phyloP scores from a whole-genome alignment of 441 rosid genomes.

The Populus tomentosa region DNA sequence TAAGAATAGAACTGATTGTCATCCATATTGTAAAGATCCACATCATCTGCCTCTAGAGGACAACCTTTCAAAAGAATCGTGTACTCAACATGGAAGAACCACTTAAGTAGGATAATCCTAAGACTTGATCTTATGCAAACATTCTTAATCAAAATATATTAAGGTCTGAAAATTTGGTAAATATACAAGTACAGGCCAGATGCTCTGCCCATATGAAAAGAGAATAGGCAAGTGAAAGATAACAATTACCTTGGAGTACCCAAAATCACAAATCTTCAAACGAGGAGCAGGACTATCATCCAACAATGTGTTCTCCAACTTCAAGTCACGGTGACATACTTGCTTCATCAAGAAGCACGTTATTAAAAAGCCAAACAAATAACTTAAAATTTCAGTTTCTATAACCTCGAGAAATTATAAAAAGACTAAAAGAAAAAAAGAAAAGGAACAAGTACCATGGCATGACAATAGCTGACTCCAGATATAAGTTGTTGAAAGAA shows the following conservation, averaged over 20 bases:
- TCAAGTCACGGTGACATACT: conserved; percentile 32
- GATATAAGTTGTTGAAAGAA: conserved; percentile 98
- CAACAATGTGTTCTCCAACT: conserved; percentile 86
- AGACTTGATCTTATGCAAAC: conserved; percentile 39
- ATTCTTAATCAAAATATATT: background rate
- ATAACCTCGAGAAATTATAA: background rate
- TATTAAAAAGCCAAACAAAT: conserved; percentile 18
- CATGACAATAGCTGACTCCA: conserved; percentile 94
- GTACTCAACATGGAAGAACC: background rate
- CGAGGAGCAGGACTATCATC: conserved; percentile 97
- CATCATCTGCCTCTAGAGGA: background rate
- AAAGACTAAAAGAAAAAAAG: background rate
- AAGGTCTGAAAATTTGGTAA: background rate
- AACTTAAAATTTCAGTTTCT: background rate
- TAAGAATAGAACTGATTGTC: background rate
- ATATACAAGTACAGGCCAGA: background rate
- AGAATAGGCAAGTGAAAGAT: background rate
- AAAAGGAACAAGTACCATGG: conserved; percentile 53
- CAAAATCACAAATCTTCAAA: conserved; percentile 96
- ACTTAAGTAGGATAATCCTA: background rate
- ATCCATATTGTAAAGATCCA: background rate
- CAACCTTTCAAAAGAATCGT: background rate
- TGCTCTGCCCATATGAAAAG: background rate
- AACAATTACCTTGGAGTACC: conserved; percentile 83
- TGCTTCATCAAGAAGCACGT: conserved; percentile 53